These are phyloP conservation scores for Jatropha podagrica DNA, from an alignment of 441 rosid species.

Conservation along the genomic window DNA sequence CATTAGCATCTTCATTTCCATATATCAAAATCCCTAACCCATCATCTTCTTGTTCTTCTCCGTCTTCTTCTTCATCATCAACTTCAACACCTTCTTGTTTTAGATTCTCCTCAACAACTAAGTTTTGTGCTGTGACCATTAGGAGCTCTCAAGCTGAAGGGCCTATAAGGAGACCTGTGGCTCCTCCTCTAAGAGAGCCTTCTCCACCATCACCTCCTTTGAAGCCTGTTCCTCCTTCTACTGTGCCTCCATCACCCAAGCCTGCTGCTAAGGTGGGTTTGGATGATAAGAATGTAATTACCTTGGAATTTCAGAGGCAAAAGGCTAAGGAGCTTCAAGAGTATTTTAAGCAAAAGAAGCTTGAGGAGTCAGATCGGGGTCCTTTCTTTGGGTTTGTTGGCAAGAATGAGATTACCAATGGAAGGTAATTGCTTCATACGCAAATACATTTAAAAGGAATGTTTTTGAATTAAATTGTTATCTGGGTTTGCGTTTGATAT, in stretches of 20 bases:
- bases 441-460: not conserved
- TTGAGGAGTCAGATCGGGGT: slow-evolving; percentile 76
- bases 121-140: slow-evolving; percentile 45
- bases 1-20: slow-evolving; percentile 63
- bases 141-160: slow-evolving; percentile 77
- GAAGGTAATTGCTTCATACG: slow-evolving; percentile 49
- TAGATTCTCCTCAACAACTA: slow-evolving; percentile 38
- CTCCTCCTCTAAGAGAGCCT: slow-evolving; percentile 54
- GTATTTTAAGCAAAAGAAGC: slow-evolving; percentile 78
- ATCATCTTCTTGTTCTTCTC: slow-evolving; percentile 36
- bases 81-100: slow-evolving; percentile 31
- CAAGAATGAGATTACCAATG: slow-evolving; percentile 88
- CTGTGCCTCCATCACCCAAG: slow-evolving; percentile 33
- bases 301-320: slow-evolving; percentile 86
- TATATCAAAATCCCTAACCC: slow-evolving; percentile 56
- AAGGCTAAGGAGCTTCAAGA: slow-evolving; percentile 87
- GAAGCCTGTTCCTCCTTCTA: slow-evolving; percentile 39
- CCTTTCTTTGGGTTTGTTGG: slow-evolving; percentile 81
- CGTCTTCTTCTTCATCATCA: slow-evolving; percentile 37
- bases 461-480: not conserved
- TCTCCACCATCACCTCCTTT: slow-evolving; percentile 37
- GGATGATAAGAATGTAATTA: slow-evolving; percentile 43
- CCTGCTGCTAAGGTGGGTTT: slow-evolving; percentile 27
- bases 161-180: slow-evolving; percentile 75
- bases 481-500: not conserved